Evolutionary conservation across 306 rosid species (phyloP).

Genomic region (Quercus engelmannii): DNA sequence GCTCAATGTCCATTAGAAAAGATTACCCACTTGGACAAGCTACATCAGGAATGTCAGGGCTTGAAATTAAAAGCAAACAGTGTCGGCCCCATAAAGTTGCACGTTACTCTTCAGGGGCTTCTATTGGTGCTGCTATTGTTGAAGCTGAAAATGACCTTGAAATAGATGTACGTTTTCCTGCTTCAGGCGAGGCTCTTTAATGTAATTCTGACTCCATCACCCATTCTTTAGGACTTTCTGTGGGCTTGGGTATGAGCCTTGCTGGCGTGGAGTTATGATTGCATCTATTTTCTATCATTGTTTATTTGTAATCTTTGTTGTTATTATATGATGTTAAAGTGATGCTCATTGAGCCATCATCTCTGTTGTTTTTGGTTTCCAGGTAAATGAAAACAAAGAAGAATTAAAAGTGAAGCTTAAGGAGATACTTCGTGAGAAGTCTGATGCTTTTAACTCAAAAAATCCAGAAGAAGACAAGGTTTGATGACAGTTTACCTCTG

Average conservation of each 20-base stretch:
- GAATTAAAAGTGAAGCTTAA: constrained; percentile 80
- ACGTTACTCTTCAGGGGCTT: constrained; percentile 45
- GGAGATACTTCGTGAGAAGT: constrained; percentile 75
- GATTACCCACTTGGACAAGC: constrained; percentile 23
- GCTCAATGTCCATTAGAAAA: constrained; percentile 17
- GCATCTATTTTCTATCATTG: not conserved
- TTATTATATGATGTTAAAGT: not conserved
- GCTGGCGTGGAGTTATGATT: constrained; percentile 26
- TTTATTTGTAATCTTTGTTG: not conserved
- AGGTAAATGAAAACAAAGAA: constrained; percentile 73
- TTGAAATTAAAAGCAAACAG: constrained; percentile 20
- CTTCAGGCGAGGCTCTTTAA: constrained; percentile 36
- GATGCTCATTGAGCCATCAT: constrained; percentile 1
- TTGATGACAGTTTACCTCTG: not conserved
- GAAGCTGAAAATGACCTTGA: constrained; percentile 80
- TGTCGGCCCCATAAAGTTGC: constrained; percentile 50
- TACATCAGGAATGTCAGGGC: constrained; percentile 7
- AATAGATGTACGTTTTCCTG: constrained; percentile 71
- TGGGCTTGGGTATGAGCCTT: constrained; percentile 45
- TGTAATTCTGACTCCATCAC: constrained; percentile 15
- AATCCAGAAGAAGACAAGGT: constrained; percentile 79
- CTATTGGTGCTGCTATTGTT: constrained; percentile 86
- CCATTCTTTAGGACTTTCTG: constrained; percentile 30
- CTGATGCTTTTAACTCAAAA: constrained; percentile 76
- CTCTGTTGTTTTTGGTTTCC: constrained; percentile 14